Base-by-base conservation (phyloP, 352 stramenopile genomes). In the Globisporangium polare region DNA sequence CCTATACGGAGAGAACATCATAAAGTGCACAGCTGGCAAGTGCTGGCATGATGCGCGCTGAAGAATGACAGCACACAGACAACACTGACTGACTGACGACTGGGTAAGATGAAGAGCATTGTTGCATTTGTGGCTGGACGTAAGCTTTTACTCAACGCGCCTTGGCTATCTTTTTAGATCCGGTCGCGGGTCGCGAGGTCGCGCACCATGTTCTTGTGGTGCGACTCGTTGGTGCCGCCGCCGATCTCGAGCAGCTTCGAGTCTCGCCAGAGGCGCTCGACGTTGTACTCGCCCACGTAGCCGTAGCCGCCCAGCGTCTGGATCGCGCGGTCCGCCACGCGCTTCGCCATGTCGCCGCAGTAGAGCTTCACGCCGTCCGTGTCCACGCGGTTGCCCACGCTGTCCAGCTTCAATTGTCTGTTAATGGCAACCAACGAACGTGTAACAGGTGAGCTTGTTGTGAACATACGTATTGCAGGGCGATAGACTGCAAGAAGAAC, bases 221-320 rank as follows among this genome's bases (percentile, higher is more conserved):
- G 97, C 50, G 93, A 98, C 77, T 99, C 97, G 66, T 98, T 98
- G 24, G 97, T 99, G 55, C 98, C 97, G 55, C 97, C 98, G 50
- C 98, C 97, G 72, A 99, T 99, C 81, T 99, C 98, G n/a, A 99
- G 76, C 54, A 99, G 73, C 77, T 99, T 99, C 13, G 97, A 92
- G 89, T 99, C 97, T 60, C 97, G 86, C 97, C 96, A 99, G 2
- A 99, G 80, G 52, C 97, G 81, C 82, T 99, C 97, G 12, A 99
- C 97, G 61, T 92, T 94, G 75, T 99, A 99, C 73, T 99, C 97
- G 54, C 96, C 97, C n/a, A 98, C 90, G 80, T 99, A 99, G 24
- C 98, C 98, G 72, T 99, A 98, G 55, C 97, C 98, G 56, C 98
- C 98, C 43, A 99, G 86, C 17, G 97, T 97, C 64, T 98, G 92